phyloP scores from a whole-genome alignment of 352 stramenopile genomes.

The Phytophthora kernoviae region DNA sequence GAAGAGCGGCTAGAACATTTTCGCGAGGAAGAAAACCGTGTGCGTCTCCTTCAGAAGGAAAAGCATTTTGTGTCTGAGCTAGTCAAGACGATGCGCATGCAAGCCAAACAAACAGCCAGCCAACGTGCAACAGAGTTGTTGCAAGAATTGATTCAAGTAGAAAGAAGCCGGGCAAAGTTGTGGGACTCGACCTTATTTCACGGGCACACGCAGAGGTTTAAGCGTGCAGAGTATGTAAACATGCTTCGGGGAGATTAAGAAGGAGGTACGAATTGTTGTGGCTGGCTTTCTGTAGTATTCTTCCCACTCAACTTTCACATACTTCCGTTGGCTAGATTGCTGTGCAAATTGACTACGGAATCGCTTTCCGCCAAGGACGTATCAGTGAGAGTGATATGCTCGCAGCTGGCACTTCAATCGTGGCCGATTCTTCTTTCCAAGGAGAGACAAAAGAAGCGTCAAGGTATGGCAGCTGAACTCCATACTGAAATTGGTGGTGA shows the following conservation, averaged over 20 bases:
- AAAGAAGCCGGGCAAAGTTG: conserved; percentile 53
- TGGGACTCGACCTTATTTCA: conserved; percentile 80
- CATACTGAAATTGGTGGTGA: not conserved
- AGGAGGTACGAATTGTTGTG: conserved; percentile 44
- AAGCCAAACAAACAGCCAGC: conserved; percentile 63
- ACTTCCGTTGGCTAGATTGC: conserved; percentile 44
- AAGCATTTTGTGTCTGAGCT: conserved; percentile 74
- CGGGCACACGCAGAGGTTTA: conserved; percentile 70
- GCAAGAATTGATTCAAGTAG: conserved; percentile 66
- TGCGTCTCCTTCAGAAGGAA: conserved; percentile 56
- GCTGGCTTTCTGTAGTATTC: not conserved
- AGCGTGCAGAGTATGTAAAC: conserved; percentile 55
- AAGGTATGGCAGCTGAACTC: conserved; percentile 21
- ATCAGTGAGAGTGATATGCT: conserved; percentile 28
- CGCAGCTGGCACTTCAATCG: conserved; percentile 3
- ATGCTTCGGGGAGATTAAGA: conserved; percentile 78
- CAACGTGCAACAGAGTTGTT: conserved; percentile 60
- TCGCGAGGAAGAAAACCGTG: conserved; percentile 58
- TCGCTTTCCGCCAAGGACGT: conserved; percentile 33
- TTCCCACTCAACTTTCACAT: not conserved
- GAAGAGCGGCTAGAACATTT: conserved; percentile 73
- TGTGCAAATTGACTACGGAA: conserved; percentile 65
- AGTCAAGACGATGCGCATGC: conserved; percentile 73
- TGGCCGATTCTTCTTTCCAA: conserved; percentile 5
- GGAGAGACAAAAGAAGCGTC: conserved; percentile 38